Conservation (phyloP, 805 yeast genomes). For the Barnettozyma californica region DNA sequence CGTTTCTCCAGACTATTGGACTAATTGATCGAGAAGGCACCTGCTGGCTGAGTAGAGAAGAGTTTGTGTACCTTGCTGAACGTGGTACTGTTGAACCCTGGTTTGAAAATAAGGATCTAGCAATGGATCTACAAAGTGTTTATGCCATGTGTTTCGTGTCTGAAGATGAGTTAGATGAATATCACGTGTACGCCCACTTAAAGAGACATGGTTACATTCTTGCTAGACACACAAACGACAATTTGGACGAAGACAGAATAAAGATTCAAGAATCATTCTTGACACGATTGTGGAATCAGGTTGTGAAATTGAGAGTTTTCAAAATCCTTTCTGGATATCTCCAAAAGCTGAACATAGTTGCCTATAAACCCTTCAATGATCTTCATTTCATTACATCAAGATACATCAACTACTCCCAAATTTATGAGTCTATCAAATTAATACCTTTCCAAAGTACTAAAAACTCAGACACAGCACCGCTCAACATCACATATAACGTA, state of each 20-base stretch:
- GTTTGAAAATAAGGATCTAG: constrained; percentile 26
- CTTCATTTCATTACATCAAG: constrained; percentile 15
- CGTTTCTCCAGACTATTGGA: constrained; percentile 72
- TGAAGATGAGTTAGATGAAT: constrained; percentile 43
- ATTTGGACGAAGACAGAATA: not conserved
- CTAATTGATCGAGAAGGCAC: constrained; percentile 41
- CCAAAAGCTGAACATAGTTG: constrained; percentile 4
- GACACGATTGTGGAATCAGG: not conserved
- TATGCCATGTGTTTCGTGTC: constrained; percentile 46
- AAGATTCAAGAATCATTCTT: not conserved
- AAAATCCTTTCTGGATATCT: not conserved
- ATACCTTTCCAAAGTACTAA: constrained; percentile 17
- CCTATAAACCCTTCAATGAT: constrained; percentile 13
- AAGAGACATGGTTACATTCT: constrained; percentile 78
- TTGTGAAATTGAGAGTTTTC: not conserved
- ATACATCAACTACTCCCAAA: constrained; percentile 24
- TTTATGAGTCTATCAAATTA: constrained; percentile 27
- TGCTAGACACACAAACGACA: constrained; percentile 22
- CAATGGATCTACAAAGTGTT: constrained; percentile 58
- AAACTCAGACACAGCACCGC: constrained; percentile 14
- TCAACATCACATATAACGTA: constrained; percentile 45
- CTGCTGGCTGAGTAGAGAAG: constrained; percentile 56
- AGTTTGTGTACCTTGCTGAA: constrained; percentile 71
- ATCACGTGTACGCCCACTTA: constrained; percentile 66
- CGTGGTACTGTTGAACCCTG: constrained; percentile 61